Percentiles rank a stretch among this genome's conserved stretches.
phyloP scores from a whole-genome alignment of 2,329 filamentous ascomycete species.

The Colletotrichum costaricense region DNA sequence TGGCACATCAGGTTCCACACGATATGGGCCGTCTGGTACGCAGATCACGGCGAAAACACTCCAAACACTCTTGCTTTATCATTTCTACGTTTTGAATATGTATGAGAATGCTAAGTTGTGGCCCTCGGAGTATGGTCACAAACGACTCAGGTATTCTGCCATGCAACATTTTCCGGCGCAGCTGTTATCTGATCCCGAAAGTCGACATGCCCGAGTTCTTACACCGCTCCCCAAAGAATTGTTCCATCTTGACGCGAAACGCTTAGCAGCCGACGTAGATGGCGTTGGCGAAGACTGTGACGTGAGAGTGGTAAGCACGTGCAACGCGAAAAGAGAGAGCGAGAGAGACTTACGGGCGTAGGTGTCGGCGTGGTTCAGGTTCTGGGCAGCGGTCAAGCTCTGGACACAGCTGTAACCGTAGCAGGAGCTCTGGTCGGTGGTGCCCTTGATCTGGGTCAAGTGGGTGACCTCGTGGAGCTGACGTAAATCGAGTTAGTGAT shows the following conservation, averaged over 20 bases:
- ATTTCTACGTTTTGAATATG: not conserved
- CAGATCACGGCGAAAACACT: no score
- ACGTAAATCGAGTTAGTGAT: not conserved
- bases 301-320: constrained; percentile 42
- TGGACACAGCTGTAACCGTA: constrained; percentile 66
- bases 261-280: constrained; percentile 53
- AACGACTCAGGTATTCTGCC: not conserved
- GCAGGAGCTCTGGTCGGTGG: constrained; percentile 65
- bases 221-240: not conserved
- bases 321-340: not conserved
- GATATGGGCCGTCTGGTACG: no score
- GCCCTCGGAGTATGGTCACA: not conserved
- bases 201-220: not conserved
- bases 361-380: constrained; percentile 73
- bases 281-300: constrained; percentile 33
- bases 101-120: not conserved
- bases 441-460: constrained; percentile 66
- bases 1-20: no score
- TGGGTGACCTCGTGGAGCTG: constrained; percentile 74
- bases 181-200: not conserved
- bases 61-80: no score
- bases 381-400: constrained; percentile 58
- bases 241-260: not conserved
- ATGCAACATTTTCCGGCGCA: not conserved
- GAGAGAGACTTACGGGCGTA: constrained; percentile 43